Conservation (phyloP, 2,329 filamentous ascomycete genomes). For the Fusarium austroafricanum region DNA sequence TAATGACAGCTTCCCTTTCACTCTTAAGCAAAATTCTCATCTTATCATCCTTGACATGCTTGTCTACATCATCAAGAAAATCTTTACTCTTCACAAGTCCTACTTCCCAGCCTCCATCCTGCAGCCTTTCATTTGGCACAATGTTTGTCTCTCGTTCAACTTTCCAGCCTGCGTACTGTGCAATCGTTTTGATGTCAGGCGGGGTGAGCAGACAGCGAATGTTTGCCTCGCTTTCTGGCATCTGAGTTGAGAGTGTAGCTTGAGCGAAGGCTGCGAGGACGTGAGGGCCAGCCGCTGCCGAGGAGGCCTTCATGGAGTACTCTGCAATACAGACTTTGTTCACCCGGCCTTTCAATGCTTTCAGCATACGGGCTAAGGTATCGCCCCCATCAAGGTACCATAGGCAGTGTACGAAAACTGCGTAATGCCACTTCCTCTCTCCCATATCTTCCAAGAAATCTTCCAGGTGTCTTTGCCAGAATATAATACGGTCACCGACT, state of each 20-base stretch:
- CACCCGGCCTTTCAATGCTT: background rate
- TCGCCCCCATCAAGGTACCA: conserved; percentile 12
- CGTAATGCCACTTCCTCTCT: conserved; percentile 1
- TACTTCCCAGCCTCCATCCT: conserved; percentile 16
- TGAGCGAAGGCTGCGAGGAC: conserved; percentile 4
- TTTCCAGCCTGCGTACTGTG: background rate
- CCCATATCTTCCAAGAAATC: background rate
- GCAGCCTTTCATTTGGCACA: background rate
- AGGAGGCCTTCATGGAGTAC: conserved; percentile 20
- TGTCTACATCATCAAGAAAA: background rate
- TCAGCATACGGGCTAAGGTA: background rate
- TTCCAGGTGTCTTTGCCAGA: background rate
- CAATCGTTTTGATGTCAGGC: conserved; percentile 1
- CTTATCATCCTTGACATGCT: background rate
- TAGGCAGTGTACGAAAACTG: conserved; percentile 9
- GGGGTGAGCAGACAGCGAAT: conserved; percentile 13
- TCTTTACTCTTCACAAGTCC: background rate
- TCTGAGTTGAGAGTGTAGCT: conserved; percentile 10
- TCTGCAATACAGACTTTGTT: conserved; percentile 7
- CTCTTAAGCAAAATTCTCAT: background rate
- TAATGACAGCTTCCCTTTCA: background rate
- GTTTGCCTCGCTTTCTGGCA: background rate
- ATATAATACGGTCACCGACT: background rate
- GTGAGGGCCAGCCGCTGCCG: conserved; percentile 1
- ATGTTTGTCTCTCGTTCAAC: background rate